Evolutionary conservation across 495 filamentous ascomycete genomes (phyloP), one percentile per base, ranked within the genome.

Genomic region (Neurospora sp.): DNA sequence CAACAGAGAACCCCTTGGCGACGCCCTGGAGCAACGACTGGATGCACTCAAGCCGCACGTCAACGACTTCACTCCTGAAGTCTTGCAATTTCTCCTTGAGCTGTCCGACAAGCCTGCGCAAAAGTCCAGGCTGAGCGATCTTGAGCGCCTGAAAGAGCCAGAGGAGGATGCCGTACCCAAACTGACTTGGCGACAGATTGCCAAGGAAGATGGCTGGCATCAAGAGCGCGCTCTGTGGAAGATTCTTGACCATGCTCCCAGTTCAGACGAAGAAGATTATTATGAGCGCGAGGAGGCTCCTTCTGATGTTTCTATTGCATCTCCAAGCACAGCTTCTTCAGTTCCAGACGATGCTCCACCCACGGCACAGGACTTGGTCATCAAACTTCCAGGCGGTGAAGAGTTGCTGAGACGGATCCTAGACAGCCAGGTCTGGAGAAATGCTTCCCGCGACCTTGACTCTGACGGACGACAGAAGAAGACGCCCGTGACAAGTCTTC

Each of bases 71-170:
- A 86, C 87, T 1, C 94, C 94, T 0, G 96, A 98, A 76, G 82
- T 92, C 16, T 84, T 99, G 6, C 90, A 92, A 31, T 82, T 98
- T 4, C 80, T 99, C 1, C 84, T 97, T 9, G 86, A 92, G 70
- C 89, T 99, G 5, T 94, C 96, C 1, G 90, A 98, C 76, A 86
- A 91, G 72, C 96, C 96, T 5, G 86, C 89, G 12, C 84, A 90
- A 72, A 89, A 93, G 38, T 87, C 92, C 1, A 87, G 84, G 0
- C 80, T 94, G 37, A 84, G 85, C 44, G 86, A 88, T 74, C 83
- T 96, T n/a, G 85, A 88, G 18, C 77, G 81, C 3, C 78, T 91
- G 3, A 83, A 82, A 61, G 78, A 83, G 22, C 77, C 85, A 18
- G 79, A 85, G 20, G 75, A 83, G 18, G 76, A 82, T 38, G 61